Evolutionary conservation across 2,329 filamentous ascomycete species (phyloP), one percentile per base, ranked within the genome.

Genomic region (Bisporella sp.): DNA sequence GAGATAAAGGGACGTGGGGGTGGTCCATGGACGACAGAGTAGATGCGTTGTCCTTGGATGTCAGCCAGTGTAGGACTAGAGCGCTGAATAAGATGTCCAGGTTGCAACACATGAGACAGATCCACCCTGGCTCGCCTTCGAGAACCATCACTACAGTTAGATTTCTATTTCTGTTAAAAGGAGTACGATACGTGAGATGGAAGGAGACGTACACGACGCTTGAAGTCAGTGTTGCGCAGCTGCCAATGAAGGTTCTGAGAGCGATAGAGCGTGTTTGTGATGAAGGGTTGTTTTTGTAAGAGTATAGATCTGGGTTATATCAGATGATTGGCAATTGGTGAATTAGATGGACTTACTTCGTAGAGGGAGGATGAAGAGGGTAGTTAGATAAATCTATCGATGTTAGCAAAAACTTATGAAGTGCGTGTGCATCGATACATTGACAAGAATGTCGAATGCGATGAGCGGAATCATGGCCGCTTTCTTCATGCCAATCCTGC

Each of bases 81-180:
- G 77, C 75, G 11, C 75, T 79, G 64, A 83, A 81, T 31, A 82
- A 70, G 12, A 82, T 75, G 60, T 85, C 81, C 54, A 73, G 72
- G 59, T 84, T 84, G 60, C 81, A 85, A 59, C 78, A 80, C 69
- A 82, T 79, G 4, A 85, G 71, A 56, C 80, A 85, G 3, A 85
- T 73, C 80, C 81, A 85, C 3, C 76, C 81, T 2, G 77, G 79
- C 60, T 84, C 81, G 9, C 81, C 81, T 29, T 78, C 66, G 2
- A 84, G 71, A 1, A 71, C 71, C 70, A 81, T 76, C 1, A 84
- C 65, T 0, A 84, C 72, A 3, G 75, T 73, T 3, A 85, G 64
- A 59, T 85, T 85, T 4, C 78, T 81, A 48, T 42, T 12, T n/a
- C 21, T 42, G 40, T 42, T 1, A 12, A 21, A 21, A 21, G 21